Percentiles rank a stretch among this genome's conserved stretches.
These are phyloP conservation scores for Oldenlandia corymbosa DNA, from an alignment of 257 asterid genomes.

Conservation along the genomic window DNA sequence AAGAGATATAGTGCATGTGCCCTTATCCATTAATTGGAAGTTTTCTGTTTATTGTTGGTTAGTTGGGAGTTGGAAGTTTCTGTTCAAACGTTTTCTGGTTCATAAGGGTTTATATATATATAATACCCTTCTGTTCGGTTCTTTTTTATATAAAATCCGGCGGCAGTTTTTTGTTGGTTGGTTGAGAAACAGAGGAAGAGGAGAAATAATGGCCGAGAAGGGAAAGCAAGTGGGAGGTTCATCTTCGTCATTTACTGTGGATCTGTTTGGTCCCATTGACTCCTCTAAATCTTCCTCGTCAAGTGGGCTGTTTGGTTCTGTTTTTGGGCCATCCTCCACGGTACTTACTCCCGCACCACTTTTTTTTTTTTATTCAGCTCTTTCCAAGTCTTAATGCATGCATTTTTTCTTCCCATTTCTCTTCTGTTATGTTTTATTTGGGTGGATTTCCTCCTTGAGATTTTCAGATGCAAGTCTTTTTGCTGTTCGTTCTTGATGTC, in stretches of 20 bases:
- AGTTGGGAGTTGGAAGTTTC: neutral
- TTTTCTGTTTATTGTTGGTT: neutral
- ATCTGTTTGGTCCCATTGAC: slow-evolving; percentile 69
- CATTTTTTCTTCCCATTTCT: neutral
- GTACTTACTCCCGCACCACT: slow-evolving; percentile 20
- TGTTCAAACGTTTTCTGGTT: neutral
- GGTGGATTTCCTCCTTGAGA: too few species aligned
- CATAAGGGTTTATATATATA: neutral
- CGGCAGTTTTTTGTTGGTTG: slow-evolving; percentile 15
- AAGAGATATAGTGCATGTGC: neutral
- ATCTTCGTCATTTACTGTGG: slow-evolving; percentile 49
- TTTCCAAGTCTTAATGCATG: neutral
- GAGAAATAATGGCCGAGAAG: slow-evolving; percentile 49
- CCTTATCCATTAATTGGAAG: slow-evolving; percentile 14
- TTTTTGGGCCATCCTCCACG: slow-evolving; percentile 60
- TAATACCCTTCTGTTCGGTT: neutral
- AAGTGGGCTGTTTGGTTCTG: slow-evolving; percentile 44
- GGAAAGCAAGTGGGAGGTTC: slow-evolving; percentile 43
- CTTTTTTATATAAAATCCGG: neutral
- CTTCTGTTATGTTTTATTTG: too few species aligned
- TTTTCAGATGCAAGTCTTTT: neutral
- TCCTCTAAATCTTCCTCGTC: slow-evolving; percentile 37
- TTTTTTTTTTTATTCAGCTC: too few species aligned
- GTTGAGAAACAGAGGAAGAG: neutral
- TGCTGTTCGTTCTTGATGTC: neutral